Evolutionary conservation across 768 basidiomycete genomes (phyloP), one percentile per base, ranked within the genome.

Genomic region (Obba rivulosa): DNA sequence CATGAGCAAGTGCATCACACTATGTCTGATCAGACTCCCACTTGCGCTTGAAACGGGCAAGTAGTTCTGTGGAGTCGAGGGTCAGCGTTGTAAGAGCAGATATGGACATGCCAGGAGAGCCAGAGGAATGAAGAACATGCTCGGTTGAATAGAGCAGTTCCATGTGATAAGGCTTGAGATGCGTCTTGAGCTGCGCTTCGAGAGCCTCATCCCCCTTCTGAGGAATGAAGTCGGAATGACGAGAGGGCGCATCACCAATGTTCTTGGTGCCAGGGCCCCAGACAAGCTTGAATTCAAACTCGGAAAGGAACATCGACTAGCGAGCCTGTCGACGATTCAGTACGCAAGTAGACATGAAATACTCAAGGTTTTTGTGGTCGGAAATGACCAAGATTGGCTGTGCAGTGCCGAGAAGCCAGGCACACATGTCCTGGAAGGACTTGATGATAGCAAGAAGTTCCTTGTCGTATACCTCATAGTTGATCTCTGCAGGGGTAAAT

Each of bases 381-480:
- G 65, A 55, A 14, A 55, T 46, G 39, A 68, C 55, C 10, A 54
- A 46, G 17, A 68, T 35, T 0, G 51, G 37, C 2, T 50, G 16
- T 10, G 2, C 10, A 3, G 46, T 18, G 3, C 60, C 59, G 35
- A 55, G 49, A 2, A 67, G 50, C 48, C 57, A 64, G 11, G 62
- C 61, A 0, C 59, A 35, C 60, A 60, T 66, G 14, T 54, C 49
- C 10, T 57, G 49, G 7, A 65, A 45, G 0, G 62, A 55, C 4
- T 50, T 22, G 10, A 72, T 62, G 14, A 73, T 62, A 0, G 68
- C 68, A 1, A 71, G 56, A 1, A 72, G 45, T 52, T 74, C 72
- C 43, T 66, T 66, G 46, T 72, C 55, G 51, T 69, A 69, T 41
- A 57, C 54, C 20, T 56, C 22, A 23, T 61, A 60, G 45, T 70